Conservation (phyloP, 164 flowering plant genomes). For the Amborella trichopoda region DNA sequence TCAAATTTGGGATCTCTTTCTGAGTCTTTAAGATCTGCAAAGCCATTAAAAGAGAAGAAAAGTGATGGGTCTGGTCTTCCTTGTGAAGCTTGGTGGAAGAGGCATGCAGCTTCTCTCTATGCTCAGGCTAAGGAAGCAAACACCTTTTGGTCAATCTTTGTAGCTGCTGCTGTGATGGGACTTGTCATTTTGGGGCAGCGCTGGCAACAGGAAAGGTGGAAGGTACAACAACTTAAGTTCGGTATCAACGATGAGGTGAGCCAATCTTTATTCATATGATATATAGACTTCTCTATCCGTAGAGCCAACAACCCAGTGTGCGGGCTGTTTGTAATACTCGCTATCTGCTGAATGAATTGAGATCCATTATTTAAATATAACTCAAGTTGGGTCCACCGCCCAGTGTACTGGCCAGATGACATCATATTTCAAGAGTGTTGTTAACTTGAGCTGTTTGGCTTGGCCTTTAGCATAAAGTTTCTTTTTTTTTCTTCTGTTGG, state of each 20-base stretch:
- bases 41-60: conserved; percentile 21
- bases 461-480: too few relatives aligned
- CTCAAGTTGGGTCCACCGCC: too few relatives aligned
- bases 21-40: conserved; percentile 5
- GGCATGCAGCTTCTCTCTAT: conserved; percentile 53
- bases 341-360: too few relatives aligned
- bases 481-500: too few relatives aligned
- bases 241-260: conserved; percentile 50
- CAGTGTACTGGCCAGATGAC: too few relatives aligned
- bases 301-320: too few relatives aligned
- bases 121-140: conserved; percentile 75
- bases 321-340: too few relatives aligned
- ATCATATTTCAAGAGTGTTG: too few relatives aligned
- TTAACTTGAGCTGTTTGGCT: too few relatives aligned
- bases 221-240: conserved; percentile 61
- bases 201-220: conserved; percentile 89
- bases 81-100: conserved; percentile 93
- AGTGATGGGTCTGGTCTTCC: conserved; percentile 36
- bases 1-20: conserved; percentile 8
- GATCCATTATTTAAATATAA: too few relatives aligned
- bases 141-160: conserved; percentile 69
- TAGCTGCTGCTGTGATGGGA: conserved; percentile 95
- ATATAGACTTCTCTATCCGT: too few relatives aligned
- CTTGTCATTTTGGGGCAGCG: conserved; percentile 80
- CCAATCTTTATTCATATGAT: too few relatives aligned